phyloP scores from a whole-genome alignment of 495 filamentous ascomycete species.

The Neurospora sp. region DNA sequence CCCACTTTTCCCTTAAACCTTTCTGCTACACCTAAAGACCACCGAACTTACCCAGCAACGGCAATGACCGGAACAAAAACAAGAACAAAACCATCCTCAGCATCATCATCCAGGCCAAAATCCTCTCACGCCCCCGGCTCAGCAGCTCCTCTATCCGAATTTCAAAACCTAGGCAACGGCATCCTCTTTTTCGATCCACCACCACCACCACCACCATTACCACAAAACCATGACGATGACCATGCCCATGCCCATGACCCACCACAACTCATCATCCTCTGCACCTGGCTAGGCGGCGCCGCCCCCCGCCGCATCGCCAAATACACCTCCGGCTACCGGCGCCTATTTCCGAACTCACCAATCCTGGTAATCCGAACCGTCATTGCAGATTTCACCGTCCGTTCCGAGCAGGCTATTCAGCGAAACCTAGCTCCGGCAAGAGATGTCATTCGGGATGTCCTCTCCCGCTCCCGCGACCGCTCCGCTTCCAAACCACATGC shows the following conservation, averaged over 20 bases:
- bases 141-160: not conserved
- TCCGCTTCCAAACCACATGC: too few relatives aligned
- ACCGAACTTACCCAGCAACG: not conserved
- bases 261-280: slow-evolving; percentile 27
- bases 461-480: not conserved
- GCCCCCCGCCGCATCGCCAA: slow-evolving; percentile 29
- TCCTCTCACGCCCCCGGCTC: not conserved
- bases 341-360: slow-evolving; percentile 26
- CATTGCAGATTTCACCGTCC: slow-evolving; percentile 13
- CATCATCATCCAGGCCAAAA: not conserved
- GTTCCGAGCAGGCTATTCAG: not conserved
- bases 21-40: not conserved
- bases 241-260: not conserved
- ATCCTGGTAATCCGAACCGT: slow-evolving; percentile 26
- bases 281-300: slow-evolving; percentile 34
- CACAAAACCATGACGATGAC: not conserved
- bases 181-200: not conserved
- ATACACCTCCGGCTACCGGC: slow-evolving; percentile 31
- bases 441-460: not conserved
- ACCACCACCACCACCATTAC: not conserved
- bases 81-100: not conserved
- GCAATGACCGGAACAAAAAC: not conserved
- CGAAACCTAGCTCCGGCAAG: not conserved
- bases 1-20: not conserved
- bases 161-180: not conserved